Percentiles rank a stretch among this genome's conserved stretches.
Conservation (phyloP, 257 asterid genomes). For the Solanum appendiculatum region DNA sequence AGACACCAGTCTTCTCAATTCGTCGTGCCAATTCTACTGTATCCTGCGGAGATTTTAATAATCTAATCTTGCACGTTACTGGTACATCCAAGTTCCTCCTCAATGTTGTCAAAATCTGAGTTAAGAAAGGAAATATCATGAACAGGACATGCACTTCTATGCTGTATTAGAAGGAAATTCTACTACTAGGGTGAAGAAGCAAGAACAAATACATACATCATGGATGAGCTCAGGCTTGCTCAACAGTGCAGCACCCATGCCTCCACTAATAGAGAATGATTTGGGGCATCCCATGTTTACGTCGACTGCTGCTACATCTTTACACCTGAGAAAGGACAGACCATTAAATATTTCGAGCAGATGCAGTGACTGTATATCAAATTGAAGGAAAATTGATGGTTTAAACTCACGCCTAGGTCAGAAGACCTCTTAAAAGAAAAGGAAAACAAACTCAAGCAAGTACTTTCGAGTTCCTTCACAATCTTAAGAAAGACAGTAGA, state of each 20-base stretch:
- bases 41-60: constrained; percentile 55
- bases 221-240: constrained; percentile 86
- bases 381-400: not conserved
- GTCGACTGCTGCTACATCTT: constrained; percentile 87
- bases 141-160: not conserved
- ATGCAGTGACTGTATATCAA: not conserved
- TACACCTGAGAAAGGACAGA: constrained; percentile 46
- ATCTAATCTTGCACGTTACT: constrained; percentile 86
- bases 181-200: not conserved
- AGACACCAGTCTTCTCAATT: constrained; percentile 86
- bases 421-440: not conserved
- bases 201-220: constrained; percentile 42
- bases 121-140: not conserved
- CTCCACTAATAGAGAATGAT: constrained; percentile 87
- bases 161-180: constrained; percentile 1
- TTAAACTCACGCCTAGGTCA: not conserved
- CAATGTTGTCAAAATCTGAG: constrained; percentile 78
- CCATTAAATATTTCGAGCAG: not conserved
- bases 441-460: not conserved
- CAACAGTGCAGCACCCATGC: constrained; percentile 97
- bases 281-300: constrained; percentile 97
- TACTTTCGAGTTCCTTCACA: not conserved
- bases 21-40: constrained; percentile 88
- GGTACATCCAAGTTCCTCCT: constrained; percentile 70
- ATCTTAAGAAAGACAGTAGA: not conserved